Evolutionary conservation across 2,329 filamentous ascomycete species (phyloP).

Genomic region (Myriosclerotinia curreyana): DNA sequence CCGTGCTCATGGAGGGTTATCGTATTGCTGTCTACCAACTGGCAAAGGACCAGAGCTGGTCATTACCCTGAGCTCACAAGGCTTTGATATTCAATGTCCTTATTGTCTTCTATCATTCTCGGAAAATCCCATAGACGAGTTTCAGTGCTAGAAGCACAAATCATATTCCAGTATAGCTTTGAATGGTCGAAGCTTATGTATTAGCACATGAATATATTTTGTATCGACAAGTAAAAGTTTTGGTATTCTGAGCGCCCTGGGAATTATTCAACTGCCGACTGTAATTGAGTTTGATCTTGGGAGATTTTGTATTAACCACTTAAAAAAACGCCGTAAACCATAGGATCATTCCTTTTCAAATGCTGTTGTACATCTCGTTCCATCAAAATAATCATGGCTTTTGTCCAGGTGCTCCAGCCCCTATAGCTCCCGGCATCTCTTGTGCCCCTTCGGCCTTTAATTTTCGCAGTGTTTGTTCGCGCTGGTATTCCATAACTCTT

Average conservation of each 20-base stretch:
- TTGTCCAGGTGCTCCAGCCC: slow-evolving; percentile 22
- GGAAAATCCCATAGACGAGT: not conserved
- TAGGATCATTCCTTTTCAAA: not conserved
- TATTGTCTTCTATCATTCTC: not conserved
- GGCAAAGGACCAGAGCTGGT: not conserved
- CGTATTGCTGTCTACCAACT: not conserved
- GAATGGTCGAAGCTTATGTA: not conserved
- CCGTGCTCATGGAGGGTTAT: not conserved
- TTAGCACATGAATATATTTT: not conserved
- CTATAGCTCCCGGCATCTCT: slow-evolving; percentile 46
- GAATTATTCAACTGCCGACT: not conserved
- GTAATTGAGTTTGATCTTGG: not conserved
- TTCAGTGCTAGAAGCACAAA: not conserved
- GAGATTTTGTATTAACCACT: not conserved
- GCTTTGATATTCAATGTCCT: not conserved
- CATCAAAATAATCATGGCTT: slow-evolving; percentile 10
- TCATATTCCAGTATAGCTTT: not conserved
- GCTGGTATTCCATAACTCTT: slow-evolving; percentile 86
- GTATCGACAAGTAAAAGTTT: not conserved
- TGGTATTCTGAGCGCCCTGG: not conserved
- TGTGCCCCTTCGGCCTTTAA: slow-evolving; percentile 71
- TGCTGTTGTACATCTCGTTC: slow-evolving; percentile 9
- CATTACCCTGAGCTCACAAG: not conserved
- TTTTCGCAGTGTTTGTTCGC: slow-evolving; percentile 72
- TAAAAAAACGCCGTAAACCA: not conserved